Evolutionary conservation across 768 basidiomycete species (phyloP), one percentile per base, ranked within the genome.

Genomic region (Hypholoma sublateritium): DNA sequence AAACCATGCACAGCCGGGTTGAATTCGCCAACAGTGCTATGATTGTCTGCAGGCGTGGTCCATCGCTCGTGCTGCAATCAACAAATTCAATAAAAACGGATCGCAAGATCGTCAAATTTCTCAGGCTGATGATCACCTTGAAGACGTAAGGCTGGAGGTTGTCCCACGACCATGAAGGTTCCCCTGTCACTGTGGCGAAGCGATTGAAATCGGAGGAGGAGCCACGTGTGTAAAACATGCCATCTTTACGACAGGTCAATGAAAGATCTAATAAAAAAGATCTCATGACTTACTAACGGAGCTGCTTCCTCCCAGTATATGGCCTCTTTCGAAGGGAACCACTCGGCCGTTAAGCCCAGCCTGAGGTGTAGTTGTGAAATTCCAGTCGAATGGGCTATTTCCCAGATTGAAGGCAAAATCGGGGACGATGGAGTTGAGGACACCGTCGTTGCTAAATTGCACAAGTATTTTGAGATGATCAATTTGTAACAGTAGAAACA

Each of bases 121-220:
- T 12, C 22, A 44, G 59, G 28, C 28, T 42, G 53, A 59, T 17
- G 14, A 47, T 17, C 44, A 69, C 70, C 62, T 65, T 70, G 21
- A 48, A 25, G 43, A 72, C 58, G 51, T 71, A 72, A 11, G 67
- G 64, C 28, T 65, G 57, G 19, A 74, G 58, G 3, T 48, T 59
- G 16, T 70, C 60, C 73, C 74, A 74, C 12, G 65, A 67, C 71
- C 72, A 74, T 0, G 66, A 68, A 1, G 46, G 41, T 51, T 73
- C 73, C 2, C 66, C 64, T 9, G 67, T 66, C 2, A 69, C 54
- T 14, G 43, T 48, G 5, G 71, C 69, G 55, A 61, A 69, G 3
- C 66, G 60, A 52, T 72, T 61, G 34, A 59, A 72, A 50, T 72
- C 71, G 3, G 64, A 66, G 5, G 57, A 48, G 11, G 70, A 64